Evolutionary conservation across 2,329 filamentous ascomycete genomes (phyloP).

Genomic region (Corinectria fuckeliana): DNA sequence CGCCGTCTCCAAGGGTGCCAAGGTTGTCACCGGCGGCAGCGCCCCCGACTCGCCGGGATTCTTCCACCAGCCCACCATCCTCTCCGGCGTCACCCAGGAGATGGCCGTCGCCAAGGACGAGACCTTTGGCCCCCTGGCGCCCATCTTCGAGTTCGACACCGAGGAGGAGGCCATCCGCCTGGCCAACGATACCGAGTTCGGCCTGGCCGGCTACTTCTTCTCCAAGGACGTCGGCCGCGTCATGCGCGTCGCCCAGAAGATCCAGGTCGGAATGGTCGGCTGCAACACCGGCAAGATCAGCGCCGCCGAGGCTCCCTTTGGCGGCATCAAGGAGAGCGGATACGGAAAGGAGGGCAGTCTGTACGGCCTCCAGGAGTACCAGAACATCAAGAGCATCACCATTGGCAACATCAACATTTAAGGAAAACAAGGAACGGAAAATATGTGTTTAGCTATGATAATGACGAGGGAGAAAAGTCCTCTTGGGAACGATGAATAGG

Average conservation of each 20-base stretch:
- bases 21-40: conserved; percentile 65
- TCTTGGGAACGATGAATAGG: conserved; percentile 19
- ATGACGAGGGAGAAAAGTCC: conserved; percentile 30
- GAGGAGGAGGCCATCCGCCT: conserved; percentile 48
- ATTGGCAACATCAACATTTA: conserved; percentile 38
- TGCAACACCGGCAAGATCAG: conserved; percentile 49
- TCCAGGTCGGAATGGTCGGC: conserved; percentile 73
- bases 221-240: conserved; percentile 44
- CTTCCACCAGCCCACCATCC: conserved; percentile 76
- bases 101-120: conserved; percentile 42
- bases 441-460: conserved; percentile 35
- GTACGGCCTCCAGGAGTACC: conserved; percentile 54
- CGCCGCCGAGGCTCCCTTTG: conserved; percentile 44
- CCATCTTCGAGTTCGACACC: conserved; percentile 41
- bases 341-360: conserved; percentile 50
- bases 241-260: conserved; percentile 54
- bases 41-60: conserved; percentile 65
- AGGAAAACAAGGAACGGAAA: conserved; percentile 9
- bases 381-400: conserved; percentile 54
- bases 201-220: conserved; percentile 46
- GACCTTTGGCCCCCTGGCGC: conserved; percentile 42
- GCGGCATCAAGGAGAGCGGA: conserved; percentile 46
- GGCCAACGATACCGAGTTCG: conserved; percentile 50
- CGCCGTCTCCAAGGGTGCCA: conserved; percentile 65
- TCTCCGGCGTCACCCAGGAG: conserved; percentile 57